Percentiles rank a stretch among this genome's conserved stretches.
Conservation (phyloP, 352 stramenopile species). For the Hyaloperonospora brassicae region DNA sequence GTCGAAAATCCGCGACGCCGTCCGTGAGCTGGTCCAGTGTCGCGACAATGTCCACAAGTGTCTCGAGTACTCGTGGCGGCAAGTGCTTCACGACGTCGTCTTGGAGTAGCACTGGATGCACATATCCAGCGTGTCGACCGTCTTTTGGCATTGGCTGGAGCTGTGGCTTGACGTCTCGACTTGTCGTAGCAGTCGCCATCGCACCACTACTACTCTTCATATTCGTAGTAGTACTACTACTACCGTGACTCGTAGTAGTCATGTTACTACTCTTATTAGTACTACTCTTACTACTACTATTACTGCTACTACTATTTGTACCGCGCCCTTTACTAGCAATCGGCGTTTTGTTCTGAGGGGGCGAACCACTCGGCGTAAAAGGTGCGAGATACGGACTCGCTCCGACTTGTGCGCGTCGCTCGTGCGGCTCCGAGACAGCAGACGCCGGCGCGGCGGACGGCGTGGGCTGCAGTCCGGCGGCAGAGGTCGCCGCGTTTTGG, state of each 20-base stretch:
- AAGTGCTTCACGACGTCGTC: conserved; percentile 59
- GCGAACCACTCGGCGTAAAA: conserved; percentile 62
- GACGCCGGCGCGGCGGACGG: conserved; percentile 13
- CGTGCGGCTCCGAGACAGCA: conserved; percentile 27
- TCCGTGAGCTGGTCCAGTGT: conserved; percentile 59
- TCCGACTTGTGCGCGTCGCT: conserved; percentile 52
- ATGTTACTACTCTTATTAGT: too few species aligned
- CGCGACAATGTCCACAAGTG: conserved; percentile 47
- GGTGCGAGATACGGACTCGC: conserved; percentile 57
- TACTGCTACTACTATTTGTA: neutral
- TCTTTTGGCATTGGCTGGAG: conserved; percentile 38
- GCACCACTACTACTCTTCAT: too few species aligned
- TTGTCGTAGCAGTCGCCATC: too few species aligned
- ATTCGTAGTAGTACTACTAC: too few species aligned
- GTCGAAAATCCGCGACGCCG: conserved; percentile 49
- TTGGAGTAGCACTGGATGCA: conserved; percentile 27
- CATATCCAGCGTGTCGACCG: conserved; percentile 7
- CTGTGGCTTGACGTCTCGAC: conserved; percentile 37
- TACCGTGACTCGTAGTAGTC: too few species aligned
- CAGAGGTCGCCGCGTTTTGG: neutral
- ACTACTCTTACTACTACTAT: too few species aligned
- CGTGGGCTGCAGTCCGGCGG: conserved; percentile 13
- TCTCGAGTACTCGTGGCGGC: conserved; percentile 46
- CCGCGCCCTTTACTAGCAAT: conserved; percentile 21
- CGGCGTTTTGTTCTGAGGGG: conserved; percentile 46